Evolutionary conservation across 140 eudicot genomes (phyloP).

Genomic region (Eryngium alpinum): DNA sequence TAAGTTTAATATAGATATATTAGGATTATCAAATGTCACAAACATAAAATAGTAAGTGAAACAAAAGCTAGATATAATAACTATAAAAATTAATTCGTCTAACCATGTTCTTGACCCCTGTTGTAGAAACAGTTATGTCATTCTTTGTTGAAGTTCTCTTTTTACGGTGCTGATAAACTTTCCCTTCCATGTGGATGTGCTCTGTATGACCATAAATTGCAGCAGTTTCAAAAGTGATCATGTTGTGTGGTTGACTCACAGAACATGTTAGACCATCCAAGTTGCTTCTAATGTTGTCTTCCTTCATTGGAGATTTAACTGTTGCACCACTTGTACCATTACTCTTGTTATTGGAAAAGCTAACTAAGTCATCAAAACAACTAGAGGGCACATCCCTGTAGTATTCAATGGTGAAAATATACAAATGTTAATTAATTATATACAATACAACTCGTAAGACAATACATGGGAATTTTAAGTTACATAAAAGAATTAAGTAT

Average conservation of each 20-base stretch:
- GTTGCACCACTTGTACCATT: conserved; percentile 16
- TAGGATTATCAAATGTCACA: not conserved
- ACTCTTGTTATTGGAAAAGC: conserved; percentile 10
- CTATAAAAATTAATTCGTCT: not conserved
- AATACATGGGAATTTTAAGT: too few species aligned
- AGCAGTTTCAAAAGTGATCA: conserved; percentile 22
- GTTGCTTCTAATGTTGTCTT: conserved; percentile 20
- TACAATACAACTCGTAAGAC: too few species aligned
- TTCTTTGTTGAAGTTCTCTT: conserved; percentile 20
- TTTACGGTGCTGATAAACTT: conserved; percentile 31
- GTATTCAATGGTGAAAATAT: not conserved
- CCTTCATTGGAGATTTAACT: conserved; percentile 12
- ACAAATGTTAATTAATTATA: not conserved
- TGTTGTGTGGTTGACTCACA: conserved; percentile 17
- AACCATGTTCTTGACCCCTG: conserved; percentile 24
- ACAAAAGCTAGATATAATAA: not conserved
- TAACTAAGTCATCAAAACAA: conserved; percentile 15
- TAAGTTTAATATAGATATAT: not conserved
- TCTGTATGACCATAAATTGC: conserved; percentile 12
- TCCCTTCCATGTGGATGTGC: conserved; percentile 8
- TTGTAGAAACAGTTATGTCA: conserved; percentile 2
- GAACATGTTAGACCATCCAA: conserved; percentile 13
- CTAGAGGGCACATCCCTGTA: conserved; percentile 14
- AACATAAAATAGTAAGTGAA: not conserved
- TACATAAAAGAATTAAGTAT: too few species aligned